Base-by-base conservation (phyloP, 495 filamentous ascomycete genomes). In the Chaetomium tenue region DNA sequence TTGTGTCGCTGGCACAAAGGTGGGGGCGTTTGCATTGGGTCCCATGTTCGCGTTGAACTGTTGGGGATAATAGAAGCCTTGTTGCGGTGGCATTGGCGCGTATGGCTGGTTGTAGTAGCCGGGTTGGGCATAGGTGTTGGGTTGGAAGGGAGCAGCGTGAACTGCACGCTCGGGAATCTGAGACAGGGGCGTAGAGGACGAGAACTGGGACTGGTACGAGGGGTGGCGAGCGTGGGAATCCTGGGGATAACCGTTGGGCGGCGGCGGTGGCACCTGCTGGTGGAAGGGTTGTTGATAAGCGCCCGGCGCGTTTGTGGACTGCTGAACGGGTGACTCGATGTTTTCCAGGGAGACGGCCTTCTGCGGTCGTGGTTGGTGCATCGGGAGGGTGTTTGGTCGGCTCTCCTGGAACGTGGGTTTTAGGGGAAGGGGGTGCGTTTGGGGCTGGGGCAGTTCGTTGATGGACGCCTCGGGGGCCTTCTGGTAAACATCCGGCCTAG, bases 321-420 rank as follows among this genome's bases (percentile, higher is more conserved):
- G 82, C 22, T 70, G 72, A n/a, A 81, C 87, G 3, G 95, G 92
- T 25, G 88, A 91, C 73, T 98, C 94, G 66, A 99, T 97, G 71
- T 91, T 92, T 37, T 92, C 91, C 61, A 98, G 88, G 28, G 94
- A 97, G 30, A 99, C 89, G 3, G 92, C 80, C 79, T 97, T 97
- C 75, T 98, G 92, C 4, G 94, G 94, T 50, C 91, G 89, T 58
- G 94, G 94, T 72, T 99, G 94, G 71, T 98, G 91, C 90, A 98
- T 96, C 7, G 92, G 89, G 46, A 97, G 86, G 25, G 84, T 81
- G 52, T 79, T 88, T 52, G 84, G 84, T 62, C 87, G 87, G 72
- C 87, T 93, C 77, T 96, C 93, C 57, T 87, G 88, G 78, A 88
- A 91, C 2, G 83, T 80, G 3, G 89, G 89, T 68, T 90, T 90